Percentiles rank a stretch among this genome's conserved stretches.
phyloP scores from a whole-genome alignment of 768 basidiomycete genomes.

The Suillus sp. region DNA sequence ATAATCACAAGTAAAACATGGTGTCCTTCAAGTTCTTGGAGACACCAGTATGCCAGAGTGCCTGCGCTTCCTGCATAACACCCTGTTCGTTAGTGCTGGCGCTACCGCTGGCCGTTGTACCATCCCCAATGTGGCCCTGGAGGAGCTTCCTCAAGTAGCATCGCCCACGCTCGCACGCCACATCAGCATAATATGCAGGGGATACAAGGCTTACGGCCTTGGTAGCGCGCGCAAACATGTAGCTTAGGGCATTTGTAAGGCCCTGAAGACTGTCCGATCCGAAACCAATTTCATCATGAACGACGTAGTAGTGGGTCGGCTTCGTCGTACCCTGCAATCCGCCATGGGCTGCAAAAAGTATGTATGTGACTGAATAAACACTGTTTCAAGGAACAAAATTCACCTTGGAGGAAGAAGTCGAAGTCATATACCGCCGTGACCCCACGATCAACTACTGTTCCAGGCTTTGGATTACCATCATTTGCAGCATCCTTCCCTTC shows the following conservation, averaged over 20 bases:
- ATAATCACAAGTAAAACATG: slow-evolving; percentile 72
- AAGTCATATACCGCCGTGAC: slow-evolving; percentile 56
- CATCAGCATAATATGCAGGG: slow-evolving; percentile 46
- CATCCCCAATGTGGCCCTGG: slow-evolving; percentile 34
- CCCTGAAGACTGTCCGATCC: slow-evolving; percentile 50
- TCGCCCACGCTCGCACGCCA: slow-evolving; percentile 55
- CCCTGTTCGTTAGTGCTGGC: slow-evolving; percentile 47
- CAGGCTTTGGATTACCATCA: slow-evolving; percentile 53
- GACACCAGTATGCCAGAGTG: slow-evolving; percentile 61
- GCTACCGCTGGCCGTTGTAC: slow-evolving; percentile 34
- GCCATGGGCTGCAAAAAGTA: slow-evolving; percentile 36
- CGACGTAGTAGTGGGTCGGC: slow-evolving; percentile 58
- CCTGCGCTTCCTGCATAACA: slow-evolving; percentile 54
- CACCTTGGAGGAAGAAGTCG: slow-evolving; percentile 58
- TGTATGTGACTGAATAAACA: slow-evolving; percentile 6
- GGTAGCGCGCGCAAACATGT: slow-evolving; percentile 62
- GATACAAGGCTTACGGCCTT: slow-evolving; percentile 43
- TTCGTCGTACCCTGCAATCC: slow-evolving; percentile 50
- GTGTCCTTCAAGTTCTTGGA: slow-evolving; percentile 55
- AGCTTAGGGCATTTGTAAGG: slow-evolving; percentile 57
- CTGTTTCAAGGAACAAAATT: slow-evolving; percentile 13
- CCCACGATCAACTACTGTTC: slow-evolving; percentile 57
- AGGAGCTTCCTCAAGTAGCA: slow-evolving; percentile 54
- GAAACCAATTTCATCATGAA: slow-evolving; percentile 56
- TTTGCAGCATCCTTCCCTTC: slow-evolving; percentile 42